These are phyloP conservation scores for Fonsecaea multimorphosa DNA, from an alignment of 2,329 filamentous ascomycete species.

Conservation along the genomic window DNA sequence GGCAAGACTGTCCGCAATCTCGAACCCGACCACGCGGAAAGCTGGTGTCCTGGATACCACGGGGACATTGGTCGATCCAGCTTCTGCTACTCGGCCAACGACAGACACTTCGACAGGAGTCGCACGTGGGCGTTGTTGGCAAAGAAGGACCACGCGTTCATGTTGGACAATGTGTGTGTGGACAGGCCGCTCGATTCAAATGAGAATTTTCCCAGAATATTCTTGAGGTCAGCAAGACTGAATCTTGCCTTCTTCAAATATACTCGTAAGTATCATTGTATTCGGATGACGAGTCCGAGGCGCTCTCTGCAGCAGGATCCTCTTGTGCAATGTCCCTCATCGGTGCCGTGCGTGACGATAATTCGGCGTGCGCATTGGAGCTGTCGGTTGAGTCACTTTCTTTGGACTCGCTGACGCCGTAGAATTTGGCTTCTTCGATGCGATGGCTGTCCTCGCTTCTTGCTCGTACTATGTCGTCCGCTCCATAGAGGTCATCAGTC, in stretches of 20 bases:
- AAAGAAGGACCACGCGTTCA: not conserved
- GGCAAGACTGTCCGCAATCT: too few relatives aligned
- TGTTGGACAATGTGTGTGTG: not conserved
- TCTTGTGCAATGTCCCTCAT: not conserved
- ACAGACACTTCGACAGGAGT: too few relatives aligned
- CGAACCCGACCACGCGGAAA: too few relatives aligned
- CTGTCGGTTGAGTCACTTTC: not conserved
- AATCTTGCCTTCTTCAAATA: not conserved
- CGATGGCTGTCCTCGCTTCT: not conserved
- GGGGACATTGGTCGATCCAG: too few relatives aligned
- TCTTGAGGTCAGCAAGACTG: not conserved
- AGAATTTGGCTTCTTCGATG: not conserved
- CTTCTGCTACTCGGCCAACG: too few relatives aligned
- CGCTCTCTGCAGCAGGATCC: not conserved
- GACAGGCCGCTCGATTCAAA: not conserved
- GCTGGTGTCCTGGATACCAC: too few relatives aligned
- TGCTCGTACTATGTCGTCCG: not conserved
- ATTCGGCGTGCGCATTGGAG: not conserved
- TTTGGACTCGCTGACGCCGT: not conserved
- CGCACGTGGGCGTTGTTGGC: not conserved
- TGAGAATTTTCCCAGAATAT: not conserved
- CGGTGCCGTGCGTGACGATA: not conserved
- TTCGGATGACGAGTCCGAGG: not conserved
- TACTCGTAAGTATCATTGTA: not conserved
- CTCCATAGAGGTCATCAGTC: constrained; percentile 1